A percentile compares a stretch with the other conserved stretches of the same genome.
Evolutionary conservation across 2,329 filamentous ascomycete genomes (phyloP).

Genomic region (Pezicula radicicola): DNA sequence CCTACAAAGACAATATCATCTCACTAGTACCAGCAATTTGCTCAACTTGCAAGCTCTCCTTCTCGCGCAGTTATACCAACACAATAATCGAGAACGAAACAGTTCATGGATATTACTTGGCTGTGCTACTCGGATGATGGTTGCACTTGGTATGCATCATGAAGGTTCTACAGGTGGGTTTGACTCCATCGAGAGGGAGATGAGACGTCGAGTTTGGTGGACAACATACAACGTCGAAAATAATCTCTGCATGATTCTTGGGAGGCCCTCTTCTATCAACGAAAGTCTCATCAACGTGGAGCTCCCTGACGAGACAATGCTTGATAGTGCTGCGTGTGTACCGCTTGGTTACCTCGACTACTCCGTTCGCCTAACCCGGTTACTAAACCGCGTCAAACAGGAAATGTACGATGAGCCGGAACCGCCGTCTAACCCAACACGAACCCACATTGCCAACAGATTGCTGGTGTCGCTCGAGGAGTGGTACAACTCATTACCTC

Average conservation of each 20-base stretch:
- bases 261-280: conserved; percentile 25
- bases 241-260: conserved; percentile 26
- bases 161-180: conserved; percentile 35
- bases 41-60: conserved; percentile 40
- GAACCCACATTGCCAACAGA: conserved; percentile 16
- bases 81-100: conserved; percentile 38
- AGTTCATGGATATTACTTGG: conserved; percentile 38
- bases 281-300: conserved; percentile 25
- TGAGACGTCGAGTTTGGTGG: conserved; percentile 28
- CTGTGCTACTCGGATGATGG: conserved; percentile 37
- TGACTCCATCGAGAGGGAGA: conserved; percentile 25
- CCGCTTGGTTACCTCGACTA: conserved; percentile 23
- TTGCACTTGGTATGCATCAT: conserved; percentile 41
- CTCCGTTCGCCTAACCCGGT: conserved; percentile 17
- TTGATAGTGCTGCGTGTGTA: conserved; percentile 21
- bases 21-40: conserved; percentile 34
- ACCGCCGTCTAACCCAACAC: conserved; percentile 11
- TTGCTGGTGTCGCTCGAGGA: conserved; percentile 20
- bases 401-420: conserved; percentile 20
- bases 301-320: conserved; percentile 23
- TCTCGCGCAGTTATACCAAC: conserved; percentile 37
- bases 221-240: conserved; percentile 26
- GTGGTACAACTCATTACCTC: conserved; percentile 23
- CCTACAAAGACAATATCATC: conserved; percentile 31
- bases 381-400: conserved; percentile 21